A percentile compares a stretch with the other conserved stretches of the same genome.
Evolutionary conservation across 78 protist species (phyloP).

Genomic region (Polysphondylium violaceum): DNA sequence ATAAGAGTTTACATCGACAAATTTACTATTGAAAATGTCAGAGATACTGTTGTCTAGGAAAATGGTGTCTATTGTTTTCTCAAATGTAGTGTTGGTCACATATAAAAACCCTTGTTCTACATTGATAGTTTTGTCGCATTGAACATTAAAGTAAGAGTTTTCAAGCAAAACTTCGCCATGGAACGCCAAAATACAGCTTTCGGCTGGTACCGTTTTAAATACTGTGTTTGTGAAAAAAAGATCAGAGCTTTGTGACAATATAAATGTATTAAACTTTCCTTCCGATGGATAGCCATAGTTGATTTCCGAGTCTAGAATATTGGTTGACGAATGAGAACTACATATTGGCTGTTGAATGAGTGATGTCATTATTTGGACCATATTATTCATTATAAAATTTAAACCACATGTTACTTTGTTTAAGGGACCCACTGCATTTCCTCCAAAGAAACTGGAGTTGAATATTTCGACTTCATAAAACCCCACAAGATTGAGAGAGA

Average conservation of each 20-base stretch:
- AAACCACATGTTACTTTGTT: neutral
- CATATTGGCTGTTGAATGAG: neutral
- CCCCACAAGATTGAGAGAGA: neutral
- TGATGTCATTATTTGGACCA: neutral
- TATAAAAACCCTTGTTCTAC: too few species aligned
- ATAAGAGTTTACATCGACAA: neutral
- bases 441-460: neutral
- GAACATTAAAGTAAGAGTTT: neutral
- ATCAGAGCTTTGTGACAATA: neutral
- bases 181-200: slow-evolving; percentile 5
- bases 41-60: neutral
- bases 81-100: neutral
- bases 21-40: neutral
- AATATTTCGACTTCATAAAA: neutral
- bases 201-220: neutral
- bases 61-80: neutral
- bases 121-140: neutral
- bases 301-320: neutral
- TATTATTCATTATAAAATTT: neutral
- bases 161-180: neutral
- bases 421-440: neutral
- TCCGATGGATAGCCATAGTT: neutral
- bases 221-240: neutral
- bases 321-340: neutral
- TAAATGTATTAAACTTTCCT: neutral